Evolutionary conservation across 106 monocot species (phyloP).

Genomic region (Acorus gramineus): DNA sequence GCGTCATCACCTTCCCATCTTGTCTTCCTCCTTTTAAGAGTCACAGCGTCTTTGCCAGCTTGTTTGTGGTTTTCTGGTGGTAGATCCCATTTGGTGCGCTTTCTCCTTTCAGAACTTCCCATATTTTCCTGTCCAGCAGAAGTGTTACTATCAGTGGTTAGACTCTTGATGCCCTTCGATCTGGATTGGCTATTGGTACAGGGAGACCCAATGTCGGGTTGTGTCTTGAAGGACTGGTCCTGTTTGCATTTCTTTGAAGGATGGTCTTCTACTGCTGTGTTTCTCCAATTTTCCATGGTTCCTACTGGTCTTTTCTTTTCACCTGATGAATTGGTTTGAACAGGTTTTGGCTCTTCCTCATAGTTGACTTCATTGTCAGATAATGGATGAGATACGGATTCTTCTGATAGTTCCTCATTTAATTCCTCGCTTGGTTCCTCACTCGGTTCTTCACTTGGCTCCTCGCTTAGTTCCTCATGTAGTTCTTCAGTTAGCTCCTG

Average conservation of each 20-base stretch:
- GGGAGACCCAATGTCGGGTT: neutral
- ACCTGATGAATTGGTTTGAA: neutral
- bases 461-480: neutral
- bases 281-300: neutral
- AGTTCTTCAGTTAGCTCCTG: neutral
- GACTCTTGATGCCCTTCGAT: neutral
- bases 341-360: neutral
- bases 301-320: conserved; percentile 3
- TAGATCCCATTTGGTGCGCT: conserved; percentile 8
- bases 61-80: neutral
- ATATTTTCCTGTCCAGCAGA: conserved; percentile 6
- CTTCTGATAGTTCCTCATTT: neutral
- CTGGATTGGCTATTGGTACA: neutral
- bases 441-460: neutral
- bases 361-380: neutral
- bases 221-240: too few species aligned
- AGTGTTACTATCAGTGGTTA: neutral
- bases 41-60: neutral
- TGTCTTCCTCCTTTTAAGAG: conserved; percentile 20
- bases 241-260: too few species aligned
- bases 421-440: conserved; percentile 3
- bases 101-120: conserved; percentile 23
- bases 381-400: neutral
- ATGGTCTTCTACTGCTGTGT: conserved; percentile 8
- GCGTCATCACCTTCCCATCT: conserved; percentile 7